Evolutionary conservation across 345 rosid genomes (phyloP).

Genomic region (Luvunga scandens): DNA sequence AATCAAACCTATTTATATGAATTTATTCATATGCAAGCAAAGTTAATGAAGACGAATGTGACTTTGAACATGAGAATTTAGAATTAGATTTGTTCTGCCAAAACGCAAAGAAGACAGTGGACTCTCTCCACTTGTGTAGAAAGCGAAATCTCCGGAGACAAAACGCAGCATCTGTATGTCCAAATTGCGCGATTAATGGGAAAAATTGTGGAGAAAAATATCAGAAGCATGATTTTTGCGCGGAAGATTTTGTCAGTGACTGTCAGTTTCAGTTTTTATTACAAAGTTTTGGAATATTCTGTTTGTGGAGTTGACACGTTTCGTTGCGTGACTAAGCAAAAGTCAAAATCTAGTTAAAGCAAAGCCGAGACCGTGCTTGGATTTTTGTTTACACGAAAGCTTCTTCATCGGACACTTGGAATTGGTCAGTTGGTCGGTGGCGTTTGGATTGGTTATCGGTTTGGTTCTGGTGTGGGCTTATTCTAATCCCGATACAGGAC

Average conservation of each 20-base stretch:
- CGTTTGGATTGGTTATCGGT: background rate
- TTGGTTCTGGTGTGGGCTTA: background rate
- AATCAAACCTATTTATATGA: slow-evolving; percentile 10
- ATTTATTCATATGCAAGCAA: slow-evolving; percentile 24
- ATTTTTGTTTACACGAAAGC: background rate
- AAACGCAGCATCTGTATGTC: slow-evolving; percentile 17
- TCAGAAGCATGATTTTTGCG: background rate
- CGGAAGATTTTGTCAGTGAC: slow-evolving; percentile 16
- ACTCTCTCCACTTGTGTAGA: slow-evolving; percentile 39
- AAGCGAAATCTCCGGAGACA: slow-evolving; percentile 32
- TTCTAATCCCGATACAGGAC: background rate
- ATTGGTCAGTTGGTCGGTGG: background rate
- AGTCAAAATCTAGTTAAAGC: slow-evolving; percentile 1
- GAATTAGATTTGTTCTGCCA: background rate
- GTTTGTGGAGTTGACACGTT: slow-evolving; percentile 5
- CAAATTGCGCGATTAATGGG: slow-evolving; percentile 25
- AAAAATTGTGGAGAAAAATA: background rate
- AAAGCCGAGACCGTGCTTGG: too few species aligned
- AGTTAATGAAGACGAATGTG: slow-evolving; percentile 10
- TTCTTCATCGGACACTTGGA: background rate
- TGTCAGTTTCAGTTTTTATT: background rate
- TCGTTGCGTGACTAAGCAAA: background rate
- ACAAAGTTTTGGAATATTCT: slow-evolving; percentile 12
- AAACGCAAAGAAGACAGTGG: slow-evolving; percentile 23
- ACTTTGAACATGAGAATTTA: background rate